phyloP scores from a whole-genome alignment of 1,139 yeast genomes.

The Blastobotrys indianensis region DNA sequence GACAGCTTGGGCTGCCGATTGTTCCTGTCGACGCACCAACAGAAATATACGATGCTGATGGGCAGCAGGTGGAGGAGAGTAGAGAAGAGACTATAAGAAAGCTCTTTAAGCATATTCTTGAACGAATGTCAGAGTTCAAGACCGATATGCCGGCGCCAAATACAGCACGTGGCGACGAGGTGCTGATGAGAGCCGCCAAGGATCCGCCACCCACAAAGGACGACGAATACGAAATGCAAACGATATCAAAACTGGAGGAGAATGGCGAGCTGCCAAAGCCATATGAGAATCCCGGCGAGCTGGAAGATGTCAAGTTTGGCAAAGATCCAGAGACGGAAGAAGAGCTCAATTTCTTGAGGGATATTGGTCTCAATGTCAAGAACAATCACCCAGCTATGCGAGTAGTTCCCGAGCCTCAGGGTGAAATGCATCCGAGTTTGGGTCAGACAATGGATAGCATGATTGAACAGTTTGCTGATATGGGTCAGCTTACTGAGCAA shows the following conservation, averaged over 20 bases:
- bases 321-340: constrained; percentile 24
- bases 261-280: constrained; percentile 29
- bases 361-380: constrained; percentile 29
- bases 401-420: constrained; percentile 36
- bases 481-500: constrained; percentile 32
- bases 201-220: constrained; percentile 30
- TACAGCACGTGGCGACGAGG: constrained; percentile 36
- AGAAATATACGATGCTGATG: constrained; percentile 32
- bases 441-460: constrained; percentile 37
- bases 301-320: constrained; percentile 18
- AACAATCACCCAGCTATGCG: constrained; percentile 24
- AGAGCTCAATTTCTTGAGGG: constrained; percentile 30
- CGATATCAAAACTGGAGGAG: constrained; percentile 34
- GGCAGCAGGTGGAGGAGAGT: constrained; percentile 28
- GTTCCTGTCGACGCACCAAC: constrained; percentile 32
- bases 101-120: constrained; percentile 35
- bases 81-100: constrained; percentile 33
- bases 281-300: constrained; percentile 30
- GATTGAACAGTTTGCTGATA: constrained; percentile 29
- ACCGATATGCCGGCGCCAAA: constrained; percentile 32
- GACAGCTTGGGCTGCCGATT: constrained; percentile 39
- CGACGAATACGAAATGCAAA: constrained; percentile 28
- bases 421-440: constrained; percentile 33
- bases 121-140: constrained; percentile 34
- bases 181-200: constrained; percentile 33